Conservation (phyloP, 768 basidiomycete species). For the Hortiboletus campestris region DNA sequence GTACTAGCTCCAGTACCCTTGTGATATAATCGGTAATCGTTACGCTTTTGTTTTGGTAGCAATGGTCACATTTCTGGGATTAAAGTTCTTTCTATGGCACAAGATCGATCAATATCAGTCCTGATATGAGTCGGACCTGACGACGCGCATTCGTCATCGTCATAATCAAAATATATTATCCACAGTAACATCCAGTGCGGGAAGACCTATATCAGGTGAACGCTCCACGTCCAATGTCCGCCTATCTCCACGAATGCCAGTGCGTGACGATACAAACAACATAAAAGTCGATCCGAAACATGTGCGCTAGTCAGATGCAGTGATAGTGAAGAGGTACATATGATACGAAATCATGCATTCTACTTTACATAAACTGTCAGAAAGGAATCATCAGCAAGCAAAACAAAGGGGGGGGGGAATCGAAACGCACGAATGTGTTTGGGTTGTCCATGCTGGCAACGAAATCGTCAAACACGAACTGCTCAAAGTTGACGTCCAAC, state of each 20-base stretch:
- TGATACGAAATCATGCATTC: background rate
- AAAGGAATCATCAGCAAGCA: conserved; percentile 6
- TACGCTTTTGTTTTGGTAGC: background rate
- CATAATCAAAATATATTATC: background rate
- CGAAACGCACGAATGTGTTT: conserved; percentile 35
- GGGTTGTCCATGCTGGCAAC: conserved; percentile 21
- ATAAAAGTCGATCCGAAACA: background rate
- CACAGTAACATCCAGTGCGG: background rate
- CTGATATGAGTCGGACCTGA: conserved; percentile 3
- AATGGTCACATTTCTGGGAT: background rate
- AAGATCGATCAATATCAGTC: conserved; percentile 10
- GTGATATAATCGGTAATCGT: background rate
- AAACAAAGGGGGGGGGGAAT: background rate
- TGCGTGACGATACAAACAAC: background rate
- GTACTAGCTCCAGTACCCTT: background rate
- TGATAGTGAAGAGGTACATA: background rate
- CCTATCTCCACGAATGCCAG: background rate
- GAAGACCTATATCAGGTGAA: background rate
- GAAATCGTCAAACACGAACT: conserved; percentile 27
- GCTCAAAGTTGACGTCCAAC: conserved; percentile 29
- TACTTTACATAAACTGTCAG: conserved; percentile 24
- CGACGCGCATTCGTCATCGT: background rate
- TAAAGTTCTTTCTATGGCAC: conserved; percentile 3
- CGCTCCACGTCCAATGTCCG: conserved; percentile 15
- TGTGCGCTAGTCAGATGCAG: background rate